These are phyloP conservation scores for Blastobotrys aristatus DNA, from an alignment of 1,139 yeast species.

Conservation along the genomic window DNA sequence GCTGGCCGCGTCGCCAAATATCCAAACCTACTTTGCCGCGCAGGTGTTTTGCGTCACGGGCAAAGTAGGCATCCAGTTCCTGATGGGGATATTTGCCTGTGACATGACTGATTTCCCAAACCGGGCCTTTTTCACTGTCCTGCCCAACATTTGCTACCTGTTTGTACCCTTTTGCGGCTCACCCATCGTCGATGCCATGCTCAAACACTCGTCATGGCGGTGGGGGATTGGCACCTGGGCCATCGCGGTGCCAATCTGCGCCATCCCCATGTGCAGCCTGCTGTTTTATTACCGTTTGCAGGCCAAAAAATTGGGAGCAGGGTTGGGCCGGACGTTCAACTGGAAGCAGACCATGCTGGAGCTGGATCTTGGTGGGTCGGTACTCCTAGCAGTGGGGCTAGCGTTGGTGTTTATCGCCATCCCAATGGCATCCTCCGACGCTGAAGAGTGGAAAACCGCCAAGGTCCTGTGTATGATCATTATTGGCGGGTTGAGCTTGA, in stretches of 20 bases:
- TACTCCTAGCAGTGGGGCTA: slow-evolving; percentile 19
- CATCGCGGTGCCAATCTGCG: slow-evolving; percentile 57
- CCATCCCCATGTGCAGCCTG: slow-evolving; percentile 45
- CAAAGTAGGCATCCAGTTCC: slow-evolving; percentile 36
- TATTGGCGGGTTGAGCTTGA: slow-evolving; percentile 15
- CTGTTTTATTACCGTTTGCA: slow-evolving; percentile 16
- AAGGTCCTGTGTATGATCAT: slow-evolving; percentile 14
- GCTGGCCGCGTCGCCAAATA: slow-evolving; percentile 33
- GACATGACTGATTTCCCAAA: slow-evolving; percentile 37
- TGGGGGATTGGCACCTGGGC: slow-evolving; percentile 78
- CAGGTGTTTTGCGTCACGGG: slow-evolving; percentile 38
- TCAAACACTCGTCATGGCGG: slow-evolving; percentile 42
- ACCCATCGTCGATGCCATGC: slow-evolving; percentile 19
- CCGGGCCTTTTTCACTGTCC: slow-evolving; percentile 36
- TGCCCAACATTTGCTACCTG: slow-evolving; percentile 29
- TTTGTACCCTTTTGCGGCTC: slow-evolving; percentile 18
- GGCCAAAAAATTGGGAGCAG: slow-evolving; percentile 12
- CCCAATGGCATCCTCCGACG: slow-evolving; percentile 17
- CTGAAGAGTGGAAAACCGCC: slow-evolving; percentile 15
- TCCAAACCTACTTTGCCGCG: slow-evolving; percentile 33
- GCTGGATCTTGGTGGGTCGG: slow-evolving; percentile 19
- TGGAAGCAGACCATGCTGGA: slow-evolving; percentile 13
- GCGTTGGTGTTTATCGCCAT: slow-evolving; percentile 20
- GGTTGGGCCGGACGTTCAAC: slow-evolving; percentile 1
- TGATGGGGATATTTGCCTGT: slow-evolving; percentile 39